Percentiles rank a stretch among this genome's conserved stretches.
Conservation (phyloP, 495 filamentous ascomycete genomes). For the Penicillium longicatenatum region DNA sequence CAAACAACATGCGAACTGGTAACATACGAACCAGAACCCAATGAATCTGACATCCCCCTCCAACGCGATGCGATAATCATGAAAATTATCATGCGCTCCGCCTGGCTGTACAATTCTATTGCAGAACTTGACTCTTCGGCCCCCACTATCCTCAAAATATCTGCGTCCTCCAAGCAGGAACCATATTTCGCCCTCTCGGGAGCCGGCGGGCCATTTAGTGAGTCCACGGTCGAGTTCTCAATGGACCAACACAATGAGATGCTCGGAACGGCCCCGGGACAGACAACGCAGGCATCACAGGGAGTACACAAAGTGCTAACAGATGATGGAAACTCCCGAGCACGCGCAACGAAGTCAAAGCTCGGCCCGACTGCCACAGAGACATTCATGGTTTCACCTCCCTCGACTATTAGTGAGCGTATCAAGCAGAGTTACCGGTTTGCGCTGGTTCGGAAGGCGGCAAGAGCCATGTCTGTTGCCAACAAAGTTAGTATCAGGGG, state of each 20-base stretch:
- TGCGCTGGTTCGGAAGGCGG: conserved; percentile 76
- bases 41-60: conserved; percentile 76
- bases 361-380: conserved; percentile 49
- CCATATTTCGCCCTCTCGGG: conserved; percentile 74
- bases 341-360: conserved; percentile 49
- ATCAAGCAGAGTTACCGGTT: conserved; percentile 70
- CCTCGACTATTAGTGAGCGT: conserved; percentile 41
- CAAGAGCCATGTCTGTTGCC: conserved; percentile 85
- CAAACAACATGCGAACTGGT: conserved; percentile 88
- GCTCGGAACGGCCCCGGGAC: conserved; percentile 8
- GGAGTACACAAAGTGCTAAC: conserved; percentile 32
- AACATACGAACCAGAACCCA: conserved; percentile 76
- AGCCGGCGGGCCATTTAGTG: conserved; percentile 74
- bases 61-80: conserved; percentile 75
- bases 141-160: conserved; percentile 64
- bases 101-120: conserved; percentile 82
- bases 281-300: conserved; percentile 14
- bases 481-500: conserved; percentile 89
- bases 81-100: conserved; percentile 92
- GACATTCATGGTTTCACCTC: conserved; percentile 51
- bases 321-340: conserved; percentile 40
- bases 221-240: conserved; percentile 80
- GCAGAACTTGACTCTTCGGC: conserved; percentile 75
- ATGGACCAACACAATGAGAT: conserved; percentile 57
- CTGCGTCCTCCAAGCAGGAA: conserved; percentile 57